phyloP scores from a whole-genome alignment of 2,329 filamentous ascomycete genomes.

The Boeremia lycopersici region DNA sequence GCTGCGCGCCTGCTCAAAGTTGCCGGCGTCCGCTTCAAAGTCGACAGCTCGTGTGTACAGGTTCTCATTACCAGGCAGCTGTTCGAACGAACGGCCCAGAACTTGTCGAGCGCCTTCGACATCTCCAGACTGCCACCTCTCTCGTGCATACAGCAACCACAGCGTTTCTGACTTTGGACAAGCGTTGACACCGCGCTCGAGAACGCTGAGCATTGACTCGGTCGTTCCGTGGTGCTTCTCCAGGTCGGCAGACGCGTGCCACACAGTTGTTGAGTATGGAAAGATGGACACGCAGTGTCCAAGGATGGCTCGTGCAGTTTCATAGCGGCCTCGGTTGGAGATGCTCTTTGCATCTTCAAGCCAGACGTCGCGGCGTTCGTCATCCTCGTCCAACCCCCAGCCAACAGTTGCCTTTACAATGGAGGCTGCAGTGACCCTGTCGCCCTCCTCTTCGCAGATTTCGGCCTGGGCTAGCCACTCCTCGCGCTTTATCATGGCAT shows the following conservation, averaged over 20 bases:
- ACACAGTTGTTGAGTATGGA: conserved; percentile 83
- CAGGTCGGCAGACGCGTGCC: conserved; percentile 88
- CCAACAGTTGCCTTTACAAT: conserved; percentile 93
- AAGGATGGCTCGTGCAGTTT: conserved; percentile 92
- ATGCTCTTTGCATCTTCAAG: conserved; percentile 88
- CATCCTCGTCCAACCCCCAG: conserved; percentile 92
- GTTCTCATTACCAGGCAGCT: conserved; percentile 96
- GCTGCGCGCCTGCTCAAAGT: conserved; percentile 80
- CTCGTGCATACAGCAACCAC: conserved; percentile 95
- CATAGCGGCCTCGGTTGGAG: conserved; percentile 80
- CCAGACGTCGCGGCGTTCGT: conserved; percentile 95
- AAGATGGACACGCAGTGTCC: conserved; percentile 90
- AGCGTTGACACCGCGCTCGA: conserved; percentile 92
- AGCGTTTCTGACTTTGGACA: conserved; percentile 89
- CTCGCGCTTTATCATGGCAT: conserved; percentile 95
- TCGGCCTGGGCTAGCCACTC: conserved; percentile 97
- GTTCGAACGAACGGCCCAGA: conserved; percentile 86
- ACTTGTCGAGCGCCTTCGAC: conserved; percentile 86
- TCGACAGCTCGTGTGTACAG: conserved; percentile 98
- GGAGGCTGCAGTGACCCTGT: conserved; percentile 81
- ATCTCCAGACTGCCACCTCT: conserved; percentile 89
- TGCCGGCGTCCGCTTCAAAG: conserved; percentile 87
- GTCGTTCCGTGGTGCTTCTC: conserved; percentile 88
- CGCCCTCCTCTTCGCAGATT: conserved; percentile 90
- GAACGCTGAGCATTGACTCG: conserved; percentile 79